A percentile compares a stretch with the other conserved stretches of the same genome.
Evolutionary conservation across 2,329 filamentous ascomycete genomes (phyloP).

Genomic region (Emmonsiellopsis sp.): DNA sequence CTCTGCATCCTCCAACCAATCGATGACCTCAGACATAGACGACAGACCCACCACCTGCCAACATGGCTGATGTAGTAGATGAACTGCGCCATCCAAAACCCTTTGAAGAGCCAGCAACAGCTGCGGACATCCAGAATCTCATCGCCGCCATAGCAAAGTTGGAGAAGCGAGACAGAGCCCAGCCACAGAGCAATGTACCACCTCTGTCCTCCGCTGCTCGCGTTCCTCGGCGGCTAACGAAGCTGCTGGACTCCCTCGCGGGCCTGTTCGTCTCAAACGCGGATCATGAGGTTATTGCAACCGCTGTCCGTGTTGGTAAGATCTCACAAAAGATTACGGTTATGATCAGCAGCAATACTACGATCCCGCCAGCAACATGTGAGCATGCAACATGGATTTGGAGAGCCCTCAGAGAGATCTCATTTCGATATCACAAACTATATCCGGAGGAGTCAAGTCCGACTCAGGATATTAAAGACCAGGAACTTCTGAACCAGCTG

Average conservation of each 20-base stretch:
- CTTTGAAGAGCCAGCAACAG: neutral
- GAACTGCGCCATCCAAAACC: neutral
- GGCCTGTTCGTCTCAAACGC: neutral
- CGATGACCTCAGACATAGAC: neutral
- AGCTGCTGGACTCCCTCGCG: neutral
- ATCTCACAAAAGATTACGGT: neutral
- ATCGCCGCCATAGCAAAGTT: neutral
- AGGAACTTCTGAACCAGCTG: neutral
- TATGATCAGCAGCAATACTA: neutral
- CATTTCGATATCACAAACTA: neutral
- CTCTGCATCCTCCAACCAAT: neutral
- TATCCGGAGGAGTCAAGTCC: neutral
- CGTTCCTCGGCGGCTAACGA: neutral
- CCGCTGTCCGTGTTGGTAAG: neutral
- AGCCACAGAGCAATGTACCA: neutral
- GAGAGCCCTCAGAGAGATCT: neutral
- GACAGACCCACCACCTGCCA: neutral
- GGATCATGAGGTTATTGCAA: constrained; percentile 3
- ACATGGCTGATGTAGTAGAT: neutral
- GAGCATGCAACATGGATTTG: neutral
- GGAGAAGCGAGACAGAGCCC: neutral
- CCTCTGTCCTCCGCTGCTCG: neutral
- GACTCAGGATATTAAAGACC: neutral
- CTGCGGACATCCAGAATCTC: neutral
- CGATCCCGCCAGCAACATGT: neutral